Conservation (phyloP, 2,329 filamentous ascomycete genomes). For the Pseudodiploospora longispora region DNA sequence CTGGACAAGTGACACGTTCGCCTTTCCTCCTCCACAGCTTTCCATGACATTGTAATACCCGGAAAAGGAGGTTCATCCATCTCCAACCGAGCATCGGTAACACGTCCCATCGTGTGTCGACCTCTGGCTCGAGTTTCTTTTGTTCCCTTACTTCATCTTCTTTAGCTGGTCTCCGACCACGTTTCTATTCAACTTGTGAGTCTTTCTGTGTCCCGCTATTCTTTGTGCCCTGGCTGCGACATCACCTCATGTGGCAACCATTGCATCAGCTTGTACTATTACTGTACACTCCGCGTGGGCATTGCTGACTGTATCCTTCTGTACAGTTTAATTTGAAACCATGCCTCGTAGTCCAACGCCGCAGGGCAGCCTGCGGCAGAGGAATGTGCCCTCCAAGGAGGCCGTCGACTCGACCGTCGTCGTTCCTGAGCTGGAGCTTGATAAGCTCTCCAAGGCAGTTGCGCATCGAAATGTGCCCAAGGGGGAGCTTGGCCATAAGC, state of each 20-base stretch:
- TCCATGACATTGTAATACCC: too few relatives aligned
- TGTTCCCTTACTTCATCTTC: constrained; percentile 8
- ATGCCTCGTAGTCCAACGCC: constrained; percentile 44
- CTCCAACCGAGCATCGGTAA: constrained; percentile 6
- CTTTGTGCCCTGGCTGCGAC: neutral
- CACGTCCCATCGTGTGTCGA: constrained; percentile 1
- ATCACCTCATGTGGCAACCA: neutral
- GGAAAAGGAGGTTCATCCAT: constrained; percentile 7
- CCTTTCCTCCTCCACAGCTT: too few relatives aligned
- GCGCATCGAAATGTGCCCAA: constrained; percentile 27
- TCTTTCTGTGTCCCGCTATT: constrained; percentile 5
- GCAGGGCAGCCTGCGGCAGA: constrained; percentile 52
- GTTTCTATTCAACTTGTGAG: constrained; percentile 10
- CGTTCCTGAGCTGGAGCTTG: constrained; percentile 39
- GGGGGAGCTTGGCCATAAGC: constrained; percentile 76
- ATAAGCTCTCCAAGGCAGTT: constrained; percentile 37
- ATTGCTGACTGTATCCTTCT: constrained; percentile 12
- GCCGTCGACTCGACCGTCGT: constrained; percentile 26
- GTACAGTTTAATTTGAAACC: constrained; percentile 14
- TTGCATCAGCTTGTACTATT: constrained; percentile 1
- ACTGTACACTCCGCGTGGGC: neutral
- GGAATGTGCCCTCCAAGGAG: constrained; percentile 46
- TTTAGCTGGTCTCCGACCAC: constrained; percentile 4
- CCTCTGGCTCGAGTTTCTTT: constrained; percentile 7
- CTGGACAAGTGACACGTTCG: too few relatives aligned